Percentiles rank a stretch among this genome's conserved stretches.
Conservation (phyloP, 805 yeast species). For the Ogataea haglerorum region DNA sequence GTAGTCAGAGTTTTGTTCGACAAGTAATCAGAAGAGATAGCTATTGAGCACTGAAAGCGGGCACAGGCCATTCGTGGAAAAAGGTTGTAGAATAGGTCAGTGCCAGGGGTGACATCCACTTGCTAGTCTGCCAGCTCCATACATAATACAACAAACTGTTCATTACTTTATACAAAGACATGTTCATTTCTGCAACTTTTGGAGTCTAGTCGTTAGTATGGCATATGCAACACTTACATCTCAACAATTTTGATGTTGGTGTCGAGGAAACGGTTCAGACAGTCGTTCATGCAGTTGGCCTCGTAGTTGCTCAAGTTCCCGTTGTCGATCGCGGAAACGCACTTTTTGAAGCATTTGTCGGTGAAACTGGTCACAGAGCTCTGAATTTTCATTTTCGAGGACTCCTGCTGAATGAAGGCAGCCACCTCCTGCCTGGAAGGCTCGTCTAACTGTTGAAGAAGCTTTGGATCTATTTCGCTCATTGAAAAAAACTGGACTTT, state of each 20-base stretch:
- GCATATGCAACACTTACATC: slow-evolving; percentile 26
- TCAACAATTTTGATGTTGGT: slow-evolving; percentile 83
- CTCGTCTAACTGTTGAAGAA: slow-evolving; percentile 50
- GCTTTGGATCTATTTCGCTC: slow-evolving; percentile 28
- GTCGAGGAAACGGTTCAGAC: slow-evolving; percentile 83
- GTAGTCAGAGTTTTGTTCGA: too few species aligned
- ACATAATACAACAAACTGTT: neutral
- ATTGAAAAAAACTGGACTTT: slow-evolving; percentile 8
- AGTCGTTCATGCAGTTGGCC: slow-evolving; percentile 70
- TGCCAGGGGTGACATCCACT: too few species aligned
- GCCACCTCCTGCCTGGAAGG: slow-evolving; percentile 68
- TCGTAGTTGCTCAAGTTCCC: slow-evolving; percentile 55
- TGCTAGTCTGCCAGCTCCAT: too few species aligned
- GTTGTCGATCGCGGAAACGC: slow-evolving; percentile 50
- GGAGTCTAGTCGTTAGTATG: slow-evolving; percentile 19
- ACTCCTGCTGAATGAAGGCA: slow-evolving; percentile 75
- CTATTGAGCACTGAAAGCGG: too few species aligned
- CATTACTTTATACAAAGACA: neutral
- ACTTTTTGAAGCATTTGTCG: slow-evolving; percentile 85
- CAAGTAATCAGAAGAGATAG: too few species aligned
- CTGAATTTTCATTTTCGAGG: slow-evolving; percentile 83
- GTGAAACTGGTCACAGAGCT: slow-evolving; percentile 84
- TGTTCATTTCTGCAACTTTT: slow-evolving; percentile 17
- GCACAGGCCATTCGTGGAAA: too few species aligned
- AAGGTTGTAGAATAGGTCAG: too few species aligned